Conservation (phyloP, 2,329 filamentous ascomycete species). For the Xylaria multiplex region DNA sequence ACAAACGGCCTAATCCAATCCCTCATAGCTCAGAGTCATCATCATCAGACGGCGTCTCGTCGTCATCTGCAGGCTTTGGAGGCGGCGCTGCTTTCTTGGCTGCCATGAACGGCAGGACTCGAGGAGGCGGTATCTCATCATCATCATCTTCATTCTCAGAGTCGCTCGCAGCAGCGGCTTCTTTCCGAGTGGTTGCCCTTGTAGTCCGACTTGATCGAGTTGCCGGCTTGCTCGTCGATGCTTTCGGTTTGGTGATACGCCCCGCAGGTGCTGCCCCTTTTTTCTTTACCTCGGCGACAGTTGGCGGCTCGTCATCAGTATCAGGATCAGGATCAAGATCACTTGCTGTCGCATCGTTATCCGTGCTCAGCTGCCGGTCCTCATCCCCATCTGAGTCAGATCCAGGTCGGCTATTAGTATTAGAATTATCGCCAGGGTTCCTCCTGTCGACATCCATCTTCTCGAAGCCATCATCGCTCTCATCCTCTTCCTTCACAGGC, state of each 20-base stretch:
- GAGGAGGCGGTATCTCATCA: constrained; percentile 46
- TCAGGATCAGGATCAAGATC: constrained; percentile 52
- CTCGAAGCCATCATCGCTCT: constrained; percentile 57
- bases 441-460: constrained; percentile 61
- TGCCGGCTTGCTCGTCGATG: constrained; percentile 29
- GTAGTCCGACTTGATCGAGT: constrained; percentile 24
- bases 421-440: constrained; percentile 38
- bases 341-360: constrained; percentile 54
- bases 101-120: constrained; percentile 57
- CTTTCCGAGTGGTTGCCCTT: constrained; percentile 28
- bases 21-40: constrained; percentile 62
- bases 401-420: constrained; percentile 38
- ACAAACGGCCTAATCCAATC: constrained; percentile 3
- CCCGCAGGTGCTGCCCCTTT: constrained; percentile 17
- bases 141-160: constrained; percentile 41
- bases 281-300: constrained; percentile 27
- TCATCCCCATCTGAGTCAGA: constrained; percentile 51
- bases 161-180: constrained; percentile 16
- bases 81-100: constrained; percentile 48
- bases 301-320: constrained; percentile 49
- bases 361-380: constrained; percentile 52
- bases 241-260: constrained; percentile 31
- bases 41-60: constrained; percentile 66
- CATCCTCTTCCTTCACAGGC: constrained; percentile 50
- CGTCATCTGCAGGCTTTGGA: constrained; percentile 49